Percentiles rank a stretch among this genome's conserved stretches.
phyloP scores from a whole-genome alignment of 2,329 filamentous ascomycete genomes.

The Neofusicoccum sp. region DNA sequence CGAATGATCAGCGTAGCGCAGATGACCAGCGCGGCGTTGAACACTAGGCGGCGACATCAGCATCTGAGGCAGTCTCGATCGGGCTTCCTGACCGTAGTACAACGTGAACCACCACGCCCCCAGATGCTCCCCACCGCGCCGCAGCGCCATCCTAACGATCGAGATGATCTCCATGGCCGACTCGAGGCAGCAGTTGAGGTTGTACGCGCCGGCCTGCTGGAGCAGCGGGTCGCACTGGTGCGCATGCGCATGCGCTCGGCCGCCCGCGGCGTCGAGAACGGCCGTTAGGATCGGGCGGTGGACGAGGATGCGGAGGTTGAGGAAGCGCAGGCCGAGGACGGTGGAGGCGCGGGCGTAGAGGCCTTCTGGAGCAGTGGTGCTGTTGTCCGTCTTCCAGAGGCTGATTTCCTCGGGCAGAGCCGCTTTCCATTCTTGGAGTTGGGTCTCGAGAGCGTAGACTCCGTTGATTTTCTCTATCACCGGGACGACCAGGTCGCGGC shows the following conservation, averaged over 20 bases:
- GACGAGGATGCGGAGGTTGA: constrained; percentile 42
- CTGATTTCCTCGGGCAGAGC: constrained; percentile 32
- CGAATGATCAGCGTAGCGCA: constrained; percentile 29
- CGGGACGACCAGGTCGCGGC: constrained; percentile 26
- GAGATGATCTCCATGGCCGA: constrained; percentile 39
- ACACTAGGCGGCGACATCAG: no score
- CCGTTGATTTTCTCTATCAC: constrained; percentile 29
- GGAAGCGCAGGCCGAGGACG: constrained; percentile 45
- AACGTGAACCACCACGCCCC: constrained; percentile 45
- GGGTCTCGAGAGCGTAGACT: constrained; percentile 40
- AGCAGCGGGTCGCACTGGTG: constrained; percentile 26
- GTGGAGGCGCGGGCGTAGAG: constrained; percentile 38
- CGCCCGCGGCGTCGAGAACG: constrained; percentile 31
- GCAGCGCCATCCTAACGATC: constrained; percentile 29
- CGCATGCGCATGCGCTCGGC: constrained; percentile 15
- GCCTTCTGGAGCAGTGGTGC: background rate
- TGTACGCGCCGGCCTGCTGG: constrained; percentile 34
- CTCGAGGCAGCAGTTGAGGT: constrained; percentile 32
- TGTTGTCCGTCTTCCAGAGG: background rate
- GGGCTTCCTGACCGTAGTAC: constrained; percentile 36
- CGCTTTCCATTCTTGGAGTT: constrained; percentile 40
- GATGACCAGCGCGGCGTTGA: constrained; percentile 33
- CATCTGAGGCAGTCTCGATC: no score
- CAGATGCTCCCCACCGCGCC: constrained; percentile 25
- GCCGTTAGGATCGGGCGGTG: constrained; percentile 43